Evolutionary conservation across 805 yeast genomes (phyloP), one percentile per base, ranked within the genome.

Genomic region (Starmerella apis): DNA sequence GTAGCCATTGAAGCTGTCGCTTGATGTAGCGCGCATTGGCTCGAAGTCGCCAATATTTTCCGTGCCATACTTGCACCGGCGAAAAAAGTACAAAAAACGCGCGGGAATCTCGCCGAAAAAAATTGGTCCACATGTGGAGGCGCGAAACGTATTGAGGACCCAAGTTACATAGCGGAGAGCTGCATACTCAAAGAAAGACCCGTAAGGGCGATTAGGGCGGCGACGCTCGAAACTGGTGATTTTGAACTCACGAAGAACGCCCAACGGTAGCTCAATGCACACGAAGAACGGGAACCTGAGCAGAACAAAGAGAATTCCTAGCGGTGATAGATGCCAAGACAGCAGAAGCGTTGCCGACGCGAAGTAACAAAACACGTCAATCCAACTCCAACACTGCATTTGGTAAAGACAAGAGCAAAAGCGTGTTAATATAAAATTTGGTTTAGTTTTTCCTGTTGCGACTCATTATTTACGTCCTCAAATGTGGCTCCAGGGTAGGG

Each of bases 21-120:
- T 50, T 61, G 43, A 3, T 60, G 49, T 54, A 20, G 47, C 45
- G 22, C 48, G 48, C 16, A 47, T 48, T 44, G 48, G 52, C 8
- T 32, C 47, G 30, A 60, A 47, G 50, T 63, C 67, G 11, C 67
- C 67, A 18, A 64, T 52, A 32, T 56, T 56, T 7, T 60, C 63
- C 7, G 59, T 56, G 18, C 68, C 68, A 39, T 59, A 56, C 24
- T 65, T 60, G 46, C 58, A 55, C 30, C 57, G 48, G 16, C 69
- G 60, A 32, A 57, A 52, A 14, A 38, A 31, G 49, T 47, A 61
- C 45, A 65, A 28, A 18, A 48, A n/a, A 14, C 59, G 59, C 10
- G 61, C 56, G 6, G 44, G 49, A 4, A 30, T 41, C 25, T 56
- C 47, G 22, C 65, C 56, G 35, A 62, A 62, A 10, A 65, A 47